phyloP scores from a whole-genome alignment of 2,329 filamentous ascomycete species.

The Verticillium tricorpus region DNA sequence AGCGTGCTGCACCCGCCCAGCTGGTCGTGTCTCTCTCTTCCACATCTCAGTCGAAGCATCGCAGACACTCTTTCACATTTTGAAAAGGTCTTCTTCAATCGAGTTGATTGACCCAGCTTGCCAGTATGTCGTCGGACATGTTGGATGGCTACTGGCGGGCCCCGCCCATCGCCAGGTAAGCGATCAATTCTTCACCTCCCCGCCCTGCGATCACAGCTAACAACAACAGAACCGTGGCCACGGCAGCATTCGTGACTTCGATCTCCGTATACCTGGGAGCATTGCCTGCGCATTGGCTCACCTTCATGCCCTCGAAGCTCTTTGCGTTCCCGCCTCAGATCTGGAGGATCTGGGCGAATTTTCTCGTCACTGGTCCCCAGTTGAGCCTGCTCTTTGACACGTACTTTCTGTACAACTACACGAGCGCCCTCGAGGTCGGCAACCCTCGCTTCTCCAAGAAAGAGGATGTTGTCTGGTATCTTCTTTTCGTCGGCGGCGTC shows the following conservation, averaged over 20 bases:
- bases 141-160: slow-evolving; percentile 32
- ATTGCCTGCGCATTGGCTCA: slow-evolving; percentile 42
- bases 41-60: background rate
- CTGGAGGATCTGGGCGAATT: slow-evolving; percentile 37
- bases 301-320: slow-evolving; percentile 48
- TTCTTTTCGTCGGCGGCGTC: slow-evolving; percentile 65
- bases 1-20: background rate
- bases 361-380: slow-evolving; percentile 32
- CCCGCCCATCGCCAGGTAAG: slow-evolving; percentile 38
- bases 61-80: background rate
- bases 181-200: background rate
- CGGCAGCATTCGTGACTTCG: slow-evolving; percentile 57
- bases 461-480: slow-evolving; percentile 77
- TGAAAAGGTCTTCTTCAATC: background rate
- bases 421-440: slow-evolving; percentile 66
- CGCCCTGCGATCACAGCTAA: slow-evolving; percentile 6
- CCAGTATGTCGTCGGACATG: slow-evolving; percentile 13
- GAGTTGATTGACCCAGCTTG: slow-evolving; percentile 2
- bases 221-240: slow-evolving; percentile 57
- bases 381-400: slow-evolving; percentile 64
- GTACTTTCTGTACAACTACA: slow-evolving; percentile 73
- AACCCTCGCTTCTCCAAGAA: slow-evolving; percentile 68
- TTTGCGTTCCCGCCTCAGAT: slow-evolving; percentile 44
- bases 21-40: background rate
- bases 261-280: slow-evolving; percentile 52